Percentiles rank a stretch among this genome's conserved stretches.
phyloP scores from a whole-genome alignment of 495 filamentous ascomycete genomes.

The Alectoria sarmentosa region DNA sequence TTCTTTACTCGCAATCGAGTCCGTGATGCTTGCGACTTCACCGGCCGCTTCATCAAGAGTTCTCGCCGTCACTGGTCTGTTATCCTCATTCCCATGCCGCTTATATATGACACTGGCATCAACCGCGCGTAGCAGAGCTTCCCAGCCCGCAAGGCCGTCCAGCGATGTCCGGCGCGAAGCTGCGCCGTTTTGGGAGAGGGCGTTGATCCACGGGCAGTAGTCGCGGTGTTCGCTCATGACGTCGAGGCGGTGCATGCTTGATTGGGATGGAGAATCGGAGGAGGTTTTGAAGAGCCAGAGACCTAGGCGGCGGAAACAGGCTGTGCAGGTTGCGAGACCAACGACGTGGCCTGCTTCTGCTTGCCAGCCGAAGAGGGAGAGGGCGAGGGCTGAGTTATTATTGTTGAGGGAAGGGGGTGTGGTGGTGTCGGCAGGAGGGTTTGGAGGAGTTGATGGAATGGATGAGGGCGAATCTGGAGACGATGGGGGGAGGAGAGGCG shows the following conservation, averaged over 20 bases:
- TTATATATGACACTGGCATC: conserved; percentile 24
- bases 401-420: conserved; percentile 29
- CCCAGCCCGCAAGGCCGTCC: conserved; percentile 40
- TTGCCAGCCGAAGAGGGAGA: conserved; percentile 86
- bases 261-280: conserved; percentile 44
- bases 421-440: conserved; percentile 28
- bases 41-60: background rate
- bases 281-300: conserved; percentile 84
- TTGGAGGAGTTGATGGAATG: conserved; percentile 20
- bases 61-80: too few relatives aligned
- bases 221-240: conserved; percentile 64
- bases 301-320: conserved; percentile 82
- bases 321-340: conserved; percentile 67
- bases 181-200: conserved; percentile 47
- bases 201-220: conserved; percentile 75
- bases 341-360: conserved; percentile 54
- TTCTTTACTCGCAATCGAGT: conserved; percentile 14
- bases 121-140: conserved; percentile 37
- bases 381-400: conserved; percentile 54
- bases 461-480: background rate
- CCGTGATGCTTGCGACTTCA: conserved; percentile 20
- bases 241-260: conserved; percentile 58
- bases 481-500: conserved; percentile 29
- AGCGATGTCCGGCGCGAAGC: conserved; percentile 23
- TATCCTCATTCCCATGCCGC: conserved; percentile 22